These are phyloP conservation scores for Aspergillus pseudotamarii DNA, from an alignment of 2,329 filamentous ascomycete genomes.

Conservation along the genomic window DNA sequence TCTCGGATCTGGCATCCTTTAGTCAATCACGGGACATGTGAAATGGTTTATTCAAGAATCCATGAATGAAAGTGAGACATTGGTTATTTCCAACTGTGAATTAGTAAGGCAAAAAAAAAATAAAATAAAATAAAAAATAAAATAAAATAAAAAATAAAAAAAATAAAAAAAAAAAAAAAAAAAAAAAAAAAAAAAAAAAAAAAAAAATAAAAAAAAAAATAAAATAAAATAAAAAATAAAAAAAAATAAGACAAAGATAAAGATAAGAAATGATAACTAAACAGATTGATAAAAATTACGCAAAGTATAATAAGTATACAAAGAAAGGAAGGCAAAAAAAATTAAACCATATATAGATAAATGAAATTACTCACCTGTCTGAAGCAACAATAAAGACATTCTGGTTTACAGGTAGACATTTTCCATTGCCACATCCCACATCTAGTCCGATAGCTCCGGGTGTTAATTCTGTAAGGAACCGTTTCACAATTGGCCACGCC, in stretches of 20 bases:
- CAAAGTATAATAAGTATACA: constrained; percentile 42
- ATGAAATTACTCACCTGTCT: constrained; percentile 66
- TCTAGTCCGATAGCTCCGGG: constrained; percentile 82
- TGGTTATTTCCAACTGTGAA: not conserved
- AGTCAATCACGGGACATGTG: constrained; percentile 8
- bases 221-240: constrained; percentile 19
- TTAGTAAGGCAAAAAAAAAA: constrained; percentile 15
- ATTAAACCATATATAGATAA: not conserved
- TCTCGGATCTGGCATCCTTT: constrained; percentile 53
- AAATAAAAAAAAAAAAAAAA: too few relatives aligned
- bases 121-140: too few relatives aligned
- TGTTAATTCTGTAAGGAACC: constrained; percentile 68
- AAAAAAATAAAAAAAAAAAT: too few relatives aligned
- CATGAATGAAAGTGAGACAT: not conserved
- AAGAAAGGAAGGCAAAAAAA: not conserved
- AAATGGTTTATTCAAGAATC: not conserved
- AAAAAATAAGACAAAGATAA: constrained; percentile 2
- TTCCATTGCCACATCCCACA: constrained; percentile 94
- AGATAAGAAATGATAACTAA: not conserved
- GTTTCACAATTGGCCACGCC: constrained; percentile 90
- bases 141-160: too few relatives aligned
- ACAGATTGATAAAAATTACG: constrained; percentile 2
- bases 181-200: too few relatives aligned
- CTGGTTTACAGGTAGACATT: constrained; percentile 82
- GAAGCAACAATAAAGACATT: constrained; percentile 79